A percentile compares a stretch with the other conserved stretches of the same genome.
Evolutionary conservation across 1,284 basidiomycete genomes (phyloP).

Genomic region (Cutaneotrichosporon dermatis): DNA sequence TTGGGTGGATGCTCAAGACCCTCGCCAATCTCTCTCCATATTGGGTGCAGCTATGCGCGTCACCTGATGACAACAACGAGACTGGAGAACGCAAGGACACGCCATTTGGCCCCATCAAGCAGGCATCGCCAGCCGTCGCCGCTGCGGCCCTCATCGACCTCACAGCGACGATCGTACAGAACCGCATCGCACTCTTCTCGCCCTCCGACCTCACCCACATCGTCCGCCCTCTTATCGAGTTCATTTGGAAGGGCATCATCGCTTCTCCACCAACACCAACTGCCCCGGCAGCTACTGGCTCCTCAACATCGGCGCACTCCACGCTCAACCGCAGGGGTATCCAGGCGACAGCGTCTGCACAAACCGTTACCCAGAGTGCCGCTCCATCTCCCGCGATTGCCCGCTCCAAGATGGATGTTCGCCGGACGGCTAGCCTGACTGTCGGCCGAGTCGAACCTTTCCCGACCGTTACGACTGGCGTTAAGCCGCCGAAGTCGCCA

Average conservation of each 20-base stretch:
- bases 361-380: background rate
- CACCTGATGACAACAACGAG: background rate
- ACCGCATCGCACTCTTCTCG: conserved; percentile 41
- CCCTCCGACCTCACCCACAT: conserved; percentile 34
- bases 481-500: conserved; percentile 15
- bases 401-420: background rate
- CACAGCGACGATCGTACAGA: conserved; percentile 29
- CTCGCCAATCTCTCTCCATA: conserved; percentile 25
- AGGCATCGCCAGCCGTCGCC: conserved; percentile 25
- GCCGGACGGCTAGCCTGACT: conserved; percentile 11
- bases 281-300: background rate
- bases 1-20: conserved; percentile 32
- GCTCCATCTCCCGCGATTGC: background rate
- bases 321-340: conserved; percentile 7
- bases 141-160: conserved; percentile 36
- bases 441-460: conserved; percentile 18
- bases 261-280: conserved; percentile 1
- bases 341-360: background rate
- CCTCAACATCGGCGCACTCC: conserved; percentile 9
- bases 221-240: conserved; percentile 33
- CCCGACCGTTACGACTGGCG: conserved; percentile 4
- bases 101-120: conserved; percentile 30
- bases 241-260: conserved; percentile 35
- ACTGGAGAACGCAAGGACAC: background rate
- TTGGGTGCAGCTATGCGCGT: conserved; percentile 34